These are phyloP conservation scores for Melampsora larici-populina DNA, from an alignment of 1,284 basidiomycete species.

Conservation along the genomic window DNA sequence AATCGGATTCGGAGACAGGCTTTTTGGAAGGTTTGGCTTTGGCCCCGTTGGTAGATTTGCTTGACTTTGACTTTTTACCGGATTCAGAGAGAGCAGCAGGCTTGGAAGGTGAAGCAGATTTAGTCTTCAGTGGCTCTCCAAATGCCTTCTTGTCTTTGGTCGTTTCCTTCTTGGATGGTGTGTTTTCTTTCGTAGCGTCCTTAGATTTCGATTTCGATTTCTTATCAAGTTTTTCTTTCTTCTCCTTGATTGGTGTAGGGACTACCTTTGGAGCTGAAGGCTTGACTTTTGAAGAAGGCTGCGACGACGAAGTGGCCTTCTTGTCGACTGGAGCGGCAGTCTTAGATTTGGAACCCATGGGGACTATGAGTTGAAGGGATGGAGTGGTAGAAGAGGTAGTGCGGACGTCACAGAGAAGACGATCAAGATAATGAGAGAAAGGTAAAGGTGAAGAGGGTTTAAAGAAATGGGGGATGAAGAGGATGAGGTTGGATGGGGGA, in stretches of 20 bases:
- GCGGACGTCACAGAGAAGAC: neutral
- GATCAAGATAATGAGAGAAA: neutral
- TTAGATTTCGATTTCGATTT: constrained; percentile 1
- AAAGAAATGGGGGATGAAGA: neutral
- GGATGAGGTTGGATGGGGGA: neutral
- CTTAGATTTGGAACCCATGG: neutral
- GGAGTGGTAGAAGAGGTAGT: neutral
- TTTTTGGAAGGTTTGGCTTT: neutral
- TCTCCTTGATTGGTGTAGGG: constrained; percentile 22
- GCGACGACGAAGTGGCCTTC: constrained; percentile 36
- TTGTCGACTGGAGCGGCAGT: neutral
- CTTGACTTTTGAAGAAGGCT: constrained; percentile 23
- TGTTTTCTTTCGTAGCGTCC: constrained; percentile 1
- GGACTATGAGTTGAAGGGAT: neutral
- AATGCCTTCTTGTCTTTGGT: constrained; percentile 16
- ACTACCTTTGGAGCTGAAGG: constrained; percentile 27
- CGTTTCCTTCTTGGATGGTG: neutral
- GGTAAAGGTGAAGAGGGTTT: neutral
- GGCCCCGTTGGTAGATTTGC: neutral
- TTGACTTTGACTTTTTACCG: constrained; percentile 1
- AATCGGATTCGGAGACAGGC: constrained; percentile 24
- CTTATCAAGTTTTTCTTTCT: constrained; percentile 27
- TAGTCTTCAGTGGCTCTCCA: constrained; percentile 4
- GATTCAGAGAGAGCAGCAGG: neutral
- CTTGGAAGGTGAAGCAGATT: neutral